phyloP scores from a whole-genome alignment of 306 rosid species.

The Arachis hypogaea region DNA sequence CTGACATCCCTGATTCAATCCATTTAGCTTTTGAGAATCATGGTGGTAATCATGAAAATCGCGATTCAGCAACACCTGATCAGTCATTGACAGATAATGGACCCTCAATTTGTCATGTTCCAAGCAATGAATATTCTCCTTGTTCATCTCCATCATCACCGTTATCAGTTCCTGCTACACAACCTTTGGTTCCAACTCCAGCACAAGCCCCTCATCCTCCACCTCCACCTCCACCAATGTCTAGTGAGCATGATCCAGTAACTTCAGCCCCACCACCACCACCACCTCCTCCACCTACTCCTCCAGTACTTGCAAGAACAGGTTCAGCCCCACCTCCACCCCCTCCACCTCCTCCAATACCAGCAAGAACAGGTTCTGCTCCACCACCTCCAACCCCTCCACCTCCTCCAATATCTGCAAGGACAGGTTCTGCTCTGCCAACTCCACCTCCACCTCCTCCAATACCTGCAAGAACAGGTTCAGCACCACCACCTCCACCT shows the following conservation, averaged over 20 bases:
- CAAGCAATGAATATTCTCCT: slow-evolving; percentile 44
- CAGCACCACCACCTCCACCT: slow-evolving; percentile 44
- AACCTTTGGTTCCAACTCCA: slow-evolving; percentile 20
- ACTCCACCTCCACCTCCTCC: slow-evolving; percentile 60
- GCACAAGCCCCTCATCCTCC: slow-evolving; percentile 27
- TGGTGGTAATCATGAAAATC: slow-evolving; percentile 44
- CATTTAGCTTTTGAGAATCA: slow-evolving; percentile 50
- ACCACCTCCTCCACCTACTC: slow-evolving; percentile 45
- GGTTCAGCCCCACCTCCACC: slow-evolving; percentile 44
- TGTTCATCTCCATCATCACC: slow-evolving; percentile 48
- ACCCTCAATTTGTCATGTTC: slow-evolving; percentile 40
- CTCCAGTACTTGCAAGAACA: slow-evolving; percentile 29
- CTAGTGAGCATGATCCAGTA: not conserved
- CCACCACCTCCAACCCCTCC: slow-evolving; percentile 36
- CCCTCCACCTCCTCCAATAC: slow-evolving; percentile 42
- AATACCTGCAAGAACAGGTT: slow-evolving; percentile 32
- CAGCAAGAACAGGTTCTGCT: slow-evolving; percentile 1
- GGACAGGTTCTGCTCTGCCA: slow-evolving; percentile 8
- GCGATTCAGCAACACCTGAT: slow-evolving; percentile 48
- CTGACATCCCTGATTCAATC: slow-evolving; percentile 51
- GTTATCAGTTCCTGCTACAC: slow-evolving; percentile 14
- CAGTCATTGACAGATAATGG: slow-evolving; percentile 38
- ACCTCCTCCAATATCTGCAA: slow-evolving; percentile 31
- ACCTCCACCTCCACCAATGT: slow-evolving; percentile 19
- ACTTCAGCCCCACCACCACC: not conserved